Conservation (phyloP, 225 moss, liverwort and hornwort genomes). For the Sphagnum contortum region DNA sequence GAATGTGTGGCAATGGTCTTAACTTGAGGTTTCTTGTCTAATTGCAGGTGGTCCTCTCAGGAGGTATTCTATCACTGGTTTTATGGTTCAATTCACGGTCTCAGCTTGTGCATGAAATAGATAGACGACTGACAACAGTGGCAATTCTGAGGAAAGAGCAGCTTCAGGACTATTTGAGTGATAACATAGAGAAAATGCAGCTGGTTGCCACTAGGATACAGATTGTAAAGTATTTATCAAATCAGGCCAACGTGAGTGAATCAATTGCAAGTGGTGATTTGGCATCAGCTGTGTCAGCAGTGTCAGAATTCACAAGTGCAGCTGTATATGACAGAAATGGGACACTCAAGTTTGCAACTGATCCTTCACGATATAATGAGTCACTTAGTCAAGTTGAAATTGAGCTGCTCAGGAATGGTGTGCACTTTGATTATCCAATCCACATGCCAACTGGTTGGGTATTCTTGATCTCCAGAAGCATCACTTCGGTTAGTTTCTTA, state of each 20-base stretch:
- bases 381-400: constrained; percentile 23
- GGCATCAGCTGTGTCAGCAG: constrained; percentile 32
- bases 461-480: constrained; percentile 39
- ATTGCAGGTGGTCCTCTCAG: constrained; percentile 51
- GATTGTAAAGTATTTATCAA: constrained; percentile 30
- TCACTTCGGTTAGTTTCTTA: constrained; percentile 25
- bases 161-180: constrained; percentile 39
- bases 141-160: constrained; percentile 51
- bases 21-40: not conserved
- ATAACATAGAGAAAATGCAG: constrained; percentile 48
- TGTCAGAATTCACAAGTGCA: constrained; percentile 43
- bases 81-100: constrained; percentile 50
- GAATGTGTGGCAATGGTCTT: not conserved
- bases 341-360: constrained; percentile 17
- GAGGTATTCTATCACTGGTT: constrained; percentile 44
- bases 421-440: constrained; percentile 36
- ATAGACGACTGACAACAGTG: constrained; percentile 54
- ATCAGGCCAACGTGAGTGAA: constrained; percentile 20
- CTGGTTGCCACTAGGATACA: constrained; percentile 43
- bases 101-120: constrained; percentile 58
- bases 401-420: constrained; percentile 10
- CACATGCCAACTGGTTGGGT: constrained; percentile 21
- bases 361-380: constrained; percentile 16
- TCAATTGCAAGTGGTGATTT: constrained; percentile 30
- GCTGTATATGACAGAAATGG: constrained; percentile 39